These are phyloP conservation scores for Dictyostelium capitatum DNA, from an alignment of 78 protist genomes.

Conservation along the genomic window DNA sequence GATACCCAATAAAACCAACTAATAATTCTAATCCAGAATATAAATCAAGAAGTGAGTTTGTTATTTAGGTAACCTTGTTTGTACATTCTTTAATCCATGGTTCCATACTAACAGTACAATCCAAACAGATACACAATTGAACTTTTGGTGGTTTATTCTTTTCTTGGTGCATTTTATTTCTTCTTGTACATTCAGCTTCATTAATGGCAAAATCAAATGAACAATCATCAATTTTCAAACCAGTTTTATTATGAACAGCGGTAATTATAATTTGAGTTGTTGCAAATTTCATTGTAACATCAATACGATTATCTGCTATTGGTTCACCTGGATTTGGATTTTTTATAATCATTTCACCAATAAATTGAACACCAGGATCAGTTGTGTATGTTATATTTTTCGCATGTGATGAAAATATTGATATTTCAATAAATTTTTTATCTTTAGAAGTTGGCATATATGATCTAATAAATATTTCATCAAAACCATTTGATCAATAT, in stretches of 20 bases:
- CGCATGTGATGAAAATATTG: not conserved
- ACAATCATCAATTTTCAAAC: no score
- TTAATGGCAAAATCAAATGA: not conserved
- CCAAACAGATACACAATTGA: not conserved
- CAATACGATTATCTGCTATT: not conserved
- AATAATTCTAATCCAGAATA: not conserved
- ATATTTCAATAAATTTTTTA: not conserved
- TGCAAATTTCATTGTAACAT: constrained; percentile 6
- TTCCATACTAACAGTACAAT: not conserved
- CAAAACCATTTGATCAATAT: not conserved
- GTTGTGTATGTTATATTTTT: not conserved
- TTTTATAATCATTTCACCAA: not conserved
- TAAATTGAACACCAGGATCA: not conserved
- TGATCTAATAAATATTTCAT: not conserved
- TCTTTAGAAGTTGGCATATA: not conserved
- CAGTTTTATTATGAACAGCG: not conserved
- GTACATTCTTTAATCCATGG: not conserved
- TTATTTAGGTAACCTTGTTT: not conserved
- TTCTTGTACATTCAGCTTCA: not conserved
- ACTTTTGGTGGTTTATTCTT: not conserved
- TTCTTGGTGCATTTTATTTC: not conserved
- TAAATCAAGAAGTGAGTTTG: not conserved
- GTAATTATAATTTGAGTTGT: not conserved
- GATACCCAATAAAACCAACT: not conserved
- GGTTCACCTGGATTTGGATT: not conserved